Conservation (phyloP, 1,284 basidiomycete species). For the Tylopilus sp. region DNA sequence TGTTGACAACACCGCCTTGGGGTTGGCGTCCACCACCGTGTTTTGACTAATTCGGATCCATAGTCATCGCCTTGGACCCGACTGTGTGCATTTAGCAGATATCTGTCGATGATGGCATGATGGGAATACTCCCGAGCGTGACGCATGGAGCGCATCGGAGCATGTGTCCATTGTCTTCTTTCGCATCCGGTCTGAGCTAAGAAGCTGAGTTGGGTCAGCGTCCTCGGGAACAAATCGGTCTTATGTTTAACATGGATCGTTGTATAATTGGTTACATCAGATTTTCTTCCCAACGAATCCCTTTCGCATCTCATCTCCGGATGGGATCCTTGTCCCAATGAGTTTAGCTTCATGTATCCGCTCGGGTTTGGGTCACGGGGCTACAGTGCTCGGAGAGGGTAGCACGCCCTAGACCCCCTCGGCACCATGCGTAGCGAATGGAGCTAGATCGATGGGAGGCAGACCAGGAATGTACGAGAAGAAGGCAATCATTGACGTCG, state of each 20-base stretch:
- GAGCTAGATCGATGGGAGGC: not conserved
- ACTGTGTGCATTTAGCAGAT: conserved; percentile 29
- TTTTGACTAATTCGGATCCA: conserved; percentile 1
- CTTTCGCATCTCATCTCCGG: not conserved
- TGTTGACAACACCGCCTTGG: not conserved
- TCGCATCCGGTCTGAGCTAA: not conserved
- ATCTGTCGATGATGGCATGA: not conserved
- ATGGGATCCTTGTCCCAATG: not conserved
- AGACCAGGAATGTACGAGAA: not conserved
- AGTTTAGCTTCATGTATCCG: not conserved
- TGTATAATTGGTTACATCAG: conserved; percentile 5
- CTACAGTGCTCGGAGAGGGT: not conserved
- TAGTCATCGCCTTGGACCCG: conserved; percentile 32
- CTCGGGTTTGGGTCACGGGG: not conserved
- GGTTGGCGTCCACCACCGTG: not conserved
- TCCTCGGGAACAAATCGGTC: not conserved
- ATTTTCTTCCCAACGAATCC: not conserved
- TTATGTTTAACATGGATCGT: not conserved
- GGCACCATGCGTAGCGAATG: not conserved
- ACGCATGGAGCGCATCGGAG: not conserved
- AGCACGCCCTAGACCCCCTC: not conserved
- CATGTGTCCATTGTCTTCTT: not conserved
- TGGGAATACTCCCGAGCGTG: conserved; percentile 1
- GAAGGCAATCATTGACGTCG: not conserved
- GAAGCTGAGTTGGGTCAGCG: not conserved